Conservation (phyloP, 2,329 filamentous ascomycete genomes). For the Dothideomycetes sp. region DNA sequence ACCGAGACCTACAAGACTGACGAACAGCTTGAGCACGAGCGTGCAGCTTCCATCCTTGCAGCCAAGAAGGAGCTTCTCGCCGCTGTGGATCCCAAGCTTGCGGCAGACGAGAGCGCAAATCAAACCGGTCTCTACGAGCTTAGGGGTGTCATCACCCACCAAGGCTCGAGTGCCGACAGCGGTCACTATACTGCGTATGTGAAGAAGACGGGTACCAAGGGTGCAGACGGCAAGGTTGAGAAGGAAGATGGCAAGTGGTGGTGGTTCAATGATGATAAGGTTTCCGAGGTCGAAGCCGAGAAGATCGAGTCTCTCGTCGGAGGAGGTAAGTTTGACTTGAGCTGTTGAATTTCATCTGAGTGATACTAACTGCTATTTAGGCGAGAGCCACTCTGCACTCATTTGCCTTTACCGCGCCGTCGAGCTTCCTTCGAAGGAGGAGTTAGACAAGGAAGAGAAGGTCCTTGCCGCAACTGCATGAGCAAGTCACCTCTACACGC, state of each 20-base stretch:
- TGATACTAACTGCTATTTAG: constrained; percentile 17
- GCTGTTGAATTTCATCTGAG: too few species aligned
- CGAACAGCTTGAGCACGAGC: constrained; percentile 81
- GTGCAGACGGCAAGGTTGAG: constrained; percentile 63
- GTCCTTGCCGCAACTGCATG: constrained; percentile 4
- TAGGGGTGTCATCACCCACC: constrained; percentile 86
- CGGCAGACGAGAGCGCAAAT: constrained; percentile 72
- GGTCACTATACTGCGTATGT: constrained; percentile 97
- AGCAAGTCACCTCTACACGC: too few species aligned
- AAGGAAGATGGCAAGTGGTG: constrained; percentile 94
- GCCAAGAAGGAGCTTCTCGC: constrained; percentile 82
- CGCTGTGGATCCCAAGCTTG: constrained; percentile 64
- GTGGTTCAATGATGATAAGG: constrained; percentile 99
- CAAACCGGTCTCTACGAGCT: constrained; percentile 94
- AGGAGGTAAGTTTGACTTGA: constrained; percentile 61
- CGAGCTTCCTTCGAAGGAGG: constrained; percentile 51
- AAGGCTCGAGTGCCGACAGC: constrained; percentile 91
- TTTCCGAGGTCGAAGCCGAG: constrained; percentile 79
- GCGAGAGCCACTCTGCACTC: constrained; percentile 70
- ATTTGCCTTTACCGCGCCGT: constrained; percentile 71
- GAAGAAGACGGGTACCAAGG: constrained; percentile 71
- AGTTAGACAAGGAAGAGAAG: constrained; percentile 19
- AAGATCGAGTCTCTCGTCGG: constrained; percentile 86
- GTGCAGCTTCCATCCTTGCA: constrained; percentile 58
- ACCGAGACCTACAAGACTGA: constrained; percentile 89